A percentile compares a stretch with the other conserved stretches of the same genome.
These are phyloP conservation scores for Rhizophagus sp. DNA, from an alignment of 192 early-diverging fungal genomes.

Conservation along the genomic window DNA sequence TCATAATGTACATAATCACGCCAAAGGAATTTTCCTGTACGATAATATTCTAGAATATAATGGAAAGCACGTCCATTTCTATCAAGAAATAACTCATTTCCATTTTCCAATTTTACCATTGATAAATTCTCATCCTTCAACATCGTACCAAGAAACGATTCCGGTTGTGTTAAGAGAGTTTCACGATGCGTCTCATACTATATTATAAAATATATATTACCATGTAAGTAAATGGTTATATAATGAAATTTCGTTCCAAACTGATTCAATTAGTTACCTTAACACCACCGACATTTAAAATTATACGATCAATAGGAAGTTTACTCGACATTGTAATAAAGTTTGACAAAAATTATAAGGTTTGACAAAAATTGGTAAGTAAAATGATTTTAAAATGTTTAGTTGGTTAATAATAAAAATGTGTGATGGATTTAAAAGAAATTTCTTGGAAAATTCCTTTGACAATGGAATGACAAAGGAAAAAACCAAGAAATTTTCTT, in stretches of 20 bases:
- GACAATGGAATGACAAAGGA: too few relatives aligned
- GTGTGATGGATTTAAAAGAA: too few relatives aligned
- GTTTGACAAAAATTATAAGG: too few relatives aligned
- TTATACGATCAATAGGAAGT: background rate
- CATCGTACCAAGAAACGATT: background rate
- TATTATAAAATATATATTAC: background rate
- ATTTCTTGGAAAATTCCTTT: too few relatives aligned
- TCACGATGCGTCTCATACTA: background rate
- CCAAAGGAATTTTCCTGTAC: background rate
- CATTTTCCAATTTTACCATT: background rate
- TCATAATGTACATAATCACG: background rate
- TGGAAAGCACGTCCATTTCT: slow-evolving; percentile 10
- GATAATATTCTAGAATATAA: slow-evolving; percentile 18
- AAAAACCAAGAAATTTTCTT: too few relatives aligned
- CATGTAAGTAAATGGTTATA: too few relatives aligned
- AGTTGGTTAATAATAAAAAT: too few relatives aligned
- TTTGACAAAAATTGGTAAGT: too few relatives aligned
- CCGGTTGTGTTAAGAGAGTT: background rate
- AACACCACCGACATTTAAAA: background rate
- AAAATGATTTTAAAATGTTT: too few relatives aligned
- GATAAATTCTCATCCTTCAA: background rate
- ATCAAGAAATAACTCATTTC: slow-evolving; percentile 8
- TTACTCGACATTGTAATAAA: background rate
- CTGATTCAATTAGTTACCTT: background rate
- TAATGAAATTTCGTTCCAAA: background rate